Evolutionary conservation across 192 early-diverging fungal species (phyloP).

Genomic region (Backusella sp.): DNA sequence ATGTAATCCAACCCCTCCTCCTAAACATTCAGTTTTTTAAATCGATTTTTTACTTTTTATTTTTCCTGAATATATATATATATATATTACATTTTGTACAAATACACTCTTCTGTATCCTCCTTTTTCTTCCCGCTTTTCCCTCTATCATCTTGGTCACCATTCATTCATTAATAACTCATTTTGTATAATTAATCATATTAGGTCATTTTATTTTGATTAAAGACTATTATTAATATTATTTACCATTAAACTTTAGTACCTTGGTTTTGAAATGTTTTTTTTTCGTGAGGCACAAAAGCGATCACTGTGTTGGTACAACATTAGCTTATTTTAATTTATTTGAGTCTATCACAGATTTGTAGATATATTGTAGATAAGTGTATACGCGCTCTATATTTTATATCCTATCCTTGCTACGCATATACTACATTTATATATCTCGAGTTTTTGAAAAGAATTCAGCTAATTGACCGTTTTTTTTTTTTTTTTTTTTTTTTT

Average conservation of each 20-base stretch:
- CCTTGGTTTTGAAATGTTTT: neutral
- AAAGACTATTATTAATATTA: neutral
- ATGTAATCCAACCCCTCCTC: conserved; percentile 8
- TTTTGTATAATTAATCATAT: neutral
- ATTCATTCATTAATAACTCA: neutral
- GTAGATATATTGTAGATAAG: too few relatives aligned
- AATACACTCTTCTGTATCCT: neutral
- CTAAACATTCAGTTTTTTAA: neutral
- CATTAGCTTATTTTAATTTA: neutral
- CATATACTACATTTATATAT: neutral
- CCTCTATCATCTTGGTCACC: neutral
- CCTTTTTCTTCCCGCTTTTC: neutral
- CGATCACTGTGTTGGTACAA: neutral
- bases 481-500: neutral
- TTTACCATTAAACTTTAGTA: neutral
- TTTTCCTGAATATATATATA: neutral
- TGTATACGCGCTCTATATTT: too few relatives aligned
- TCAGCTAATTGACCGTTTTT: neutral
- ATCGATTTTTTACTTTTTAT: neutral
- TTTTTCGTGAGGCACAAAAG: neutral
- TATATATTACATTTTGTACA: neutral
- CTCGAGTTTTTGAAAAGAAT: neutral
- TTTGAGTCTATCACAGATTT: neutral
- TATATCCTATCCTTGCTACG: too few relatives aligned
- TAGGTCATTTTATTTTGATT: neutral